Conservation (phyloP, 768 basidiomycete species). For the Tricholoma furcatifolium region DNA sequence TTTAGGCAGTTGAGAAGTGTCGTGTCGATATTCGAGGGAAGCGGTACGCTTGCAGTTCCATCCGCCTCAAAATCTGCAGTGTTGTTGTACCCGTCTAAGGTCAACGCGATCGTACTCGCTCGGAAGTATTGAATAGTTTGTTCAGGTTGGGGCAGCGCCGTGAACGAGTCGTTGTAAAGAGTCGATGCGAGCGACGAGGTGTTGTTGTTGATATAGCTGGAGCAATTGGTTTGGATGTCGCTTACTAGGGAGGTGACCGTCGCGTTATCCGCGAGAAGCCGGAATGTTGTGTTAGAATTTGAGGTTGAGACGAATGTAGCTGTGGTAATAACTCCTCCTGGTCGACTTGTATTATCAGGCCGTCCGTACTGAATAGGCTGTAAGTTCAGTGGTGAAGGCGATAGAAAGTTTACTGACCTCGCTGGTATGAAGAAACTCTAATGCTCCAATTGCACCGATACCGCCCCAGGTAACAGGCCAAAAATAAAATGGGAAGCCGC, state of each 20-base stretch:
- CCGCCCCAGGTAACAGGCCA: constrained; percentile 56
- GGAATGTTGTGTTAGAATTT: constrained; percentile 33
- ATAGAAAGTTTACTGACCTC: constrained; percentile 34
- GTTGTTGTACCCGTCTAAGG: constrained; percentile 68
- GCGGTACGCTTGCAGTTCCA: constrained; percentile 42
- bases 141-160: constrained; percentile 41
- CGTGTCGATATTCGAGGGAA: constrained; percentile 52
- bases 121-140: constrained; percentile 70
- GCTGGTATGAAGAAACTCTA: constrained; percentile 22
- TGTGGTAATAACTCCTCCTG: constrained; percentile 41
- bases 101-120: constrained; percentile 59
- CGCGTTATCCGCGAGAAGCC: constrained; percentile 43
- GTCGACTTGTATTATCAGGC: constrained; percentile 41
- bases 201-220: constrained; percentile 22
- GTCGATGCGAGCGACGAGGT: constrained; percentile 21
- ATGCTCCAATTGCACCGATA: constrained; percentile 18
- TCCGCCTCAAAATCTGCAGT: constrained; percentile 45
- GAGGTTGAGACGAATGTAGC: constrained; percentile 39
- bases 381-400: neutral
- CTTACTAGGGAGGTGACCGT: constrained; percentile 40
- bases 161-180: constrained; percentile 29
- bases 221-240: constrained; percentile 38
- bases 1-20: constrained; percentile 59
- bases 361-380: constrained; percentile 41
- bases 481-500: constrained; percentile 54